phyloP scores from a whole-genome alignment of 352 stramenopile species.

The Phytophthora multivora region DNA sequence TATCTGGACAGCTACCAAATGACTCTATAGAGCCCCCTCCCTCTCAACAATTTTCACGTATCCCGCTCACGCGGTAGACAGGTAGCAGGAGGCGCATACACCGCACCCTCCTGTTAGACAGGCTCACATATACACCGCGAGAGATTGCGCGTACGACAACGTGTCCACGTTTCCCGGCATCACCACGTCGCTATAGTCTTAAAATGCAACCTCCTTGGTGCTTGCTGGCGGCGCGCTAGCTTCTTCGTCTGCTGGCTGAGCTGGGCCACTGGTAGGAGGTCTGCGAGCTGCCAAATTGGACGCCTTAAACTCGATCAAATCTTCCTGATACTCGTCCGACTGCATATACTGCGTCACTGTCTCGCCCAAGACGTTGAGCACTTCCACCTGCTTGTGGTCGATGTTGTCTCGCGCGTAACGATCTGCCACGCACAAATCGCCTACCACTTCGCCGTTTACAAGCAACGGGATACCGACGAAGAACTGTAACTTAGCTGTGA shows the following conservation, averaged over 20 bases:
- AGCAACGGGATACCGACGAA: conserved; percentile 88
- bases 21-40: conserved; percentile 11
- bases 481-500: conserved; percentile 85
- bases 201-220: conserved; percentile 88
- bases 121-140: conserved; percentile 36
- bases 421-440: conserved; percentile 86
- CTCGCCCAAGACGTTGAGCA: conserved; percentile 87
- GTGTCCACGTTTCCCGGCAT: conserved; percentile 19
- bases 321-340: conserved; percentile 78
- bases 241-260: conserved; percentile 34
- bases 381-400: conserved; percentile 85
- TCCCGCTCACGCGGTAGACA: conserved; percentile 23
- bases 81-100: conserved; percentile 23
- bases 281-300: conserved; percentile 28
- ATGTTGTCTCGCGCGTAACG: conserved; percentile 79
- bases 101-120: conserved; percentile 16
- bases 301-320: conserved; percentile 73
- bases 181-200: conserved; percentile 35
- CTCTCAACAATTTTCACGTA: conserved; percentile 33
- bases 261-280: conserved; percentile 21
- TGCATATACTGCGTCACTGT: conserved; percentile 91
- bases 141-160: conserved; percentile 11
- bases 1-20: conserved; percentile 11
- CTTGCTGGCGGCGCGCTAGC: conserved; percentile 19
- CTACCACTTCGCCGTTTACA: conserved; percentile 84